A percentile compares a stretch with the other conserved stretches of the same genome.
Evolutionary conservation across 441 rosid species (phyloP).

Genomic region (Gossypium gossypioides): DNA sequence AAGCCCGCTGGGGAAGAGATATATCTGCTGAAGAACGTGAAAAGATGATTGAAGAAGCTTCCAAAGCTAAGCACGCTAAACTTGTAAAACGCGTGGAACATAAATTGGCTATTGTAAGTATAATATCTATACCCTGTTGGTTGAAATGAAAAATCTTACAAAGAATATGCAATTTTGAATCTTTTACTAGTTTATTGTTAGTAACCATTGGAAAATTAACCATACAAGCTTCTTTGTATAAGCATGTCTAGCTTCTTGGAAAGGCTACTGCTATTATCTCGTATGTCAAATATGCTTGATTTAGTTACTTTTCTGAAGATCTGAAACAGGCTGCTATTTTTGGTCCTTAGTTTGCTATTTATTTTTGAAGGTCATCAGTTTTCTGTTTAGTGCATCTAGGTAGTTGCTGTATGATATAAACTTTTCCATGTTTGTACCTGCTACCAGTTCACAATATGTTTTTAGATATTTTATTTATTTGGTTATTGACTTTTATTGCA

Average conservation of each 20-base stretch:
- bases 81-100: constrained; percentile 64
- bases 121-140: background rate
- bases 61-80: constrained; percentile 53
- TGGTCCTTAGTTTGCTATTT: background rate
- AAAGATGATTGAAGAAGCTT: constrained; percentile 80
- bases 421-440: background rate
- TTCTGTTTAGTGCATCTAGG: background rate
- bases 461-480: background rate
- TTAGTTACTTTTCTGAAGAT: background rate
- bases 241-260: background rate
- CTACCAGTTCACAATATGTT: background rate
- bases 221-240: background rate
- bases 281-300: background rate
- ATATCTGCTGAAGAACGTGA: constrained; percentile 65
- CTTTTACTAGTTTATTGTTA: background rate
- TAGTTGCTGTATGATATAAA: background rate
- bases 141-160: background rate
- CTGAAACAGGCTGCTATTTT: background rate
- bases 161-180: background rate
- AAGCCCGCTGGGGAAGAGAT: constrained; percentile 81
- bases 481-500: constrained; percentile 7
- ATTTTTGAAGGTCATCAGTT: background rate
- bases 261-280: background rate
- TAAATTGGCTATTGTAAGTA: constrained; percentile 69
- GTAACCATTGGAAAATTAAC: background rate